A percentile compares a stretch with the other conserved stretches of the same genome.
Conservation (phyloP, 2,329 filamentous ascomycete species). For the Elsinoe necatrix region DNA sequence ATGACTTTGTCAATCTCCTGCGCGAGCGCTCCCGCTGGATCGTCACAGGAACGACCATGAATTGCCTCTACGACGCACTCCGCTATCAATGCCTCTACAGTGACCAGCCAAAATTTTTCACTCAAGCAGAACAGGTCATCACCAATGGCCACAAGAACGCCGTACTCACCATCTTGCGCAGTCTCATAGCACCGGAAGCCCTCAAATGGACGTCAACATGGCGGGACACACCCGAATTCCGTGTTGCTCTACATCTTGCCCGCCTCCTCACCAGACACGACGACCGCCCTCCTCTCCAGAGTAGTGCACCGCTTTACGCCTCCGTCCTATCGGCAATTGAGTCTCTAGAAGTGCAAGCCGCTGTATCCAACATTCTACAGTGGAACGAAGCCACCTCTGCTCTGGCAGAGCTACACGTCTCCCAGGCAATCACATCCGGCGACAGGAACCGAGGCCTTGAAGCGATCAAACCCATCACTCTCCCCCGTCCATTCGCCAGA, state of each 20-base stretch:
- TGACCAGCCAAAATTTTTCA: neutral
- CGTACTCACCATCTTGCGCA: neutral
- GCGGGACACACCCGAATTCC: neutral
- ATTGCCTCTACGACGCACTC: neutral
- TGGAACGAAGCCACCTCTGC: neutral
- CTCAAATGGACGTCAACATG: neutral
- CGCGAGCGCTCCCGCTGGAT: neutral
- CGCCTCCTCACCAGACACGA: neutral
- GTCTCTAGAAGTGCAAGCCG: neutral
- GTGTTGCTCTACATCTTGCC: neutral
- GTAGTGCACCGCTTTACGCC: neutral
- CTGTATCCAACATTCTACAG: neutral
- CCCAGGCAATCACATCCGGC: neutral
- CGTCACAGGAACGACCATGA: neutral
- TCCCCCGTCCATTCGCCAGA: neutral
- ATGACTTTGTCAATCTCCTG: neutral
- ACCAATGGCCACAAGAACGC: neutral
- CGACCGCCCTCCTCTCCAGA: neutral
- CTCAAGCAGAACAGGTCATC: neutral
- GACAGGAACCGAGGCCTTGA: neutral
- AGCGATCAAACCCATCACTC: neutral
- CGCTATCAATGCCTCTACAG: neutral
- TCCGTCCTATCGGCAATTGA: neutral
- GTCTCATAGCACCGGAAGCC: neutral
- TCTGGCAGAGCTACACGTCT: neutral